These are phyloP conservation scores for Kluyveromyces marxianus DNA, from an alignment of 1,139 yeast species.

Conservation along the genomic window DNA sequence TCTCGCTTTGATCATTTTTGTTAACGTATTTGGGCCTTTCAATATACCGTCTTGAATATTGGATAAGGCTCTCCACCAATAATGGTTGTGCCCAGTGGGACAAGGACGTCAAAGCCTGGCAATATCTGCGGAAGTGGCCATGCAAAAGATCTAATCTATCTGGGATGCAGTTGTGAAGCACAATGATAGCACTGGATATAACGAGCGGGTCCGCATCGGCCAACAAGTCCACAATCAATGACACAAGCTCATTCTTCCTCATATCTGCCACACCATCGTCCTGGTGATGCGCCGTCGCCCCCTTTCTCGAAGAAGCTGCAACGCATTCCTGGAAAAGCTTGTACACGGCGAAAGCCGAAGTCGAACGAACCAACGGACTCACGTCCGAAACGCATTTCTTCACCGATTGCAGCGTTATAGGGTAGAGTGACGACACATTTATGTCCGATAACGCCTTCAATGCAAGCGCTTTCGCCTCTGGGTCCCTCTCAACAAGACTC, in stretches of 20 bases:
- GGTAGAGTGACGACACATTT: conserved; percentile 68
- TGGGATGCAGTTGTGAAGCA: conserved; percentile 48
- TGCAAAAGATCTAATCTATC: conserved; percentile 60
- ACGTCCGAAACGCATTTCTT: conserved; percentile 64
- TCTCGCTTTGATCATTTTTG: conserved; percentile 25
- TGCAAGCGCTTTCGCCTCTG: conserved; percentile 63
- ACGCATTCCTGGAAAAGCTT: conserved; percentile 43
- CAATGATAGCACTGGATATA: conserved; percentile 58
- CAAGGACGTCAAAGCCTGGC: conserved; percentile 45
- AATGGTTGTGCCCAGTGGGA: conserved; percentile 74
- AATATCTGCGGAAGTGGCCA: conserved; percentile 56
- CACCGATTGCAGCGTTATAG: conserved; percentile 68
- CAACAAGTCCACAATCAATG: conserved; percentile 45
- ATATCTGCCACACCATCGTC: conserved; percentile 22
- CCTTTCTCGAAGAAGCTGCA: too few relatives aligned
- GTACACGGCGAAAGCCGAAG: conserved; percentile 71
- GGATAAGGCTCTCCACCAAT: conserved; percentile 54
- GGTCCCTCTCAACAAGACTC: conserved; percentile 60
- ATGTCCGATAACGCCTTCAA: conserved; percentile 77
- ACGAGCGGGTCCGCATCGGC: conserved; percentile 62
- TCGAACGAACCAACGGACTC: conserved; percentile 69
- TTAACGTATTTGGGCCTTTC: conserved; percentile 42
- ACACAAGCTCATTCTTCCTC: conserved; percentile 40
- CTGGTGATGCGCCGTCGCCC: conserved; percentile 16
- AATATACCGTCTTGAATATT: conserved; percentile 57